Evolutionary conservation across 768 basidiomycete species (phyloP).

Genomic region (Boletus rubroflammeus): DNA sequence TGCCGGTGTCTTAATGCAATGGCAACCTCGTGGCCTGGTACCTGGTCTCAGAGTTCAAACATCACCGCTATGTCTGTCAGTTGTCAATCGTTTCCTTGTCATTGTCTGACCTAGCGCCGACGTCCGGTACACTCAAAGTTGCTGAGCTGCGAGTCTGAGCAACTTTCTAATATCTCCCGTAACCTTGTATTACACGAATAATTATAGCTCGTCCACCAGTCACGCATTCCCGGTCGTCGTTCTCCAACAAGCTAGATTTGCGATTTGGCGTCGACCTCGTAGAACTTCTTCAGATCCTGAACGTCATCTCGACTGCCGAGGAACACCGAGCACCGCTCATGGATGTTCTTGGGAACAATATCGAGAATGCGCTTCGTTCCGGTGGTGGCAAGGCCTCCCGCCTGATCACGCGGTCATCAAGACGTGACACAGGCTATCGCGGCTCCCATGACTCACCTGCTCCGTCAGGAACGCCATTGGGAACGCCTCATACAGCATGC

Average conservation of each 20-base stretch:
- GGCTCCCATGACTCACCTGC: constrained; percentile 52
- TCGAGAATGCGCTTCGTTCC: constrained; percentile 93
- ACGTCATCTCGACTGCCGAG: constrained; percentile 94
- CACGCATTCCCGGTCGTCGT: not conserved
- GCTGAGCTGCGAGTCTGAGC: not conserved
- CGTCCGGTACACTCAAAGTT: not conserved
- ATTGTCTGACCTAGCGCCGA: not conserved
- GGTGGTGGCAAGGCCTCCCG: constrained; percentile 95
- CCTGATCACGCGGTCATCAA: constrained; percentile 42
- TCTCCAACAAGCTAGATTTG: constrained; percentile 4
- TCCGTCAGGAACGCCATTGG: constrained; percentile 96
- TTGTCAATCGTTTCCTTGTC: not conserved
- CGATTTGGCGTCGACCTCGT: constrained; percentile 41
- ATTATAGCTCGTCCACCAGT: not conserved
- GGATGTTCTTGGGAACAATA: constrained; percentile 80
- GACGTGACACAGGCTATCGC: not conserved
- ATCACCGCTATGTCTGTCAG: not conserved
- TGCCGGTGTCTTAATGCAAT: not conserved
- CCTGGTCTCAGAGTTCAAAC: not conserved
- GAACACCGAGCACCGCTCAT: constrained; percentile 91
- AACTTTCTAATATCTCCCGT: not conserved
- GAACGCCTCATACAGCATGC: constrained; percentile 95
- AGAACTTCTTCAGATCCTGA: constrained; percentile 83
- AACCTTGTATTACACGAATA: constrained; percentile 4
- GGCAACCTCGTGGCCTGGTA: not conserved